Evolutionary conservation across 2,329 filamentous ascomycete species (phyloP), one percentile per base, ranked within the genome.

Genomic region (Scedosporium minutisporum): DNA sequence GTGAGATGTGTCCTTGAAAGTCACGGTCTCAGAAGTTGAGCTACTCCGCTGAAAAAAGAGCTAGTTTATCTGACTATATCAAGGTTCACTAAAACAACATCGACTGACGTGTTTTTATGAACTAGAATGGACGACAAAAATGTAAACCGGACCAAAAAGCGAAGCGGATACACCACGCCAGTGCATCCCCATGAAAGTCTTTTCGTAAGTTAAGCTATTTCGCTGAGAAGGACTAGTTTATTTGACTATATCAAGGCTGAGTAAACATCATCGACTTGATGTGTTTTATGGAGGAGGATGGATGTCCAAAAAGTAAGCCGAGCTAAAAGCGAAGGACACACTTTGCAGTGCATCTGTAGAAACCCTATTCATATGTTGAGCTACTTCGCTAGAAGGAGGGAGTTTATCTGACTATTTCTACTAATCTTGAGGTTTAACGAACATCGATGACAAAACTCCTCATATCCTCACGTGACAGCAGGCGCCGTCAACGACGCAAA

Each of bases 21-120:
- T 48, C 44, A 4, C 2, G 16, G 21, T 21, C 7, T 10, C 44
- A 3, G 10, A 48, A 48, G n/a, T n/a, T n/a, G 5, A 48, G 18
- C 16, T 48, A 48, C 33, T 38, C 10, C 33, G 10, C 33, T 38
- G 33, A 12, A 3, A 38, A 3, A 6, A 38, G 5, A 2, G 4
- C 3, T 10, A 4, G 10, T 38, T 14, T 38, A 12, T 12, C 33
- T 4, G 29, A 33, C 33, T 38, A 38, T 38, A 38, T 38, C 1
- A 38, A 38, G 10, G 44, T 2, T 18, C 6, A 5, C 75, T 80
- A 67, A 69, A 67, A 33, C 29, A 33, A 33, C 6, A 9, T 33
- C 29, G 29, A 6, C 6, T 1, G 27, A 29, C 27, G 27, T 33
- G 29, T 33, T 33, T 33, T 9, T 9, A 33, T 33, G 6, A 9